Evolutionary conservation across 805 yeast species (phyloP), one percentile per base, ranked within the genome.

Genomic region (Pichia insulana): DNA sequence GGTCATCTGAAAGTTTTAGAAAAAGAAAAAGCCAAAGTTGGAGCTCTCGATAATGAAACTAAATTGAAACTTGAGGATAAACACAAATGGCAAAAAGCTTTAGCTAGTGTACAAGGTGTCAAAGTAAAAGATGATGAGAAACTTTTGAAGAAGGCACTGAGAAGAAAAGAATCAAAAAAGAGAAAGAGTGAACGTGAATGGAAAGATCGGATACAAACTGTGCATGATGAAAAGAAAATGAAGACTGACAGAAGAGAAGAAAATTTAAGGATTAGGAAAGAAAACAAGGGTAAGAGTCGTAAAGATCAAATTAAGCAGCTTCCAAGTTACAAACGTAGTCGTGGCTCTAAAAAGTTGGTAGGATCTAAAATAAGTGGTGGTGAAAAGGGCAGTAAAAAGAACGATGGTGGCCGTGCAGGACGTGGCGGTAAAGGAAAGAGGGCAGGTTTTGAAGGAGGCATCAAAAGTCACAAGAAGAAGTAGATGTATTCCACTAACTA

Each of bases 91-190:
- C 78, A 74, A 52, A 74, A 76, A 53, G 86, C 92, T 10, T 68
- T 90, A 65, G 73, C 83, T 26, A 89, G 82, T 56, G 87, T 94
- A 7, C 95, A 88, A 62, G 98, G 98, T 39, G 64, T 77, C 22
- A 90, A 87, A 61, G 68, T 90, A 36, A 83, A 83, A 53, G 96
- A 92, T 62, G 94, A 90, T 61, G 97, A 90, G 60, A 80, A 78
- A 57, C 66, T 92, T 53, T 73, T 92, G 62, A 82, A 80, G 55
- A 90, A 86, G 61, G 85, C 97, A 2, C 63, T 90, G 47, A 88
- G 83, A 67, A 74, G 83, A 53, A 85, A 87, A 58, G 90, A 86
- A 53, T 78, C 83, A 47, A 73, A 74, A 57, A 92, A 92, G 69
- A 74, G 84, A 56, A 85, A 80, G 68, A 82, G 94, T 44, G 95